A percentile compares a stretch with the other conserved stretches of the same genome.
Evolutionary conservation across 495 filamentous ascomycete genomes (phyloP).

Genomic region (Lasiosphaeris hirsuta): DNA sequence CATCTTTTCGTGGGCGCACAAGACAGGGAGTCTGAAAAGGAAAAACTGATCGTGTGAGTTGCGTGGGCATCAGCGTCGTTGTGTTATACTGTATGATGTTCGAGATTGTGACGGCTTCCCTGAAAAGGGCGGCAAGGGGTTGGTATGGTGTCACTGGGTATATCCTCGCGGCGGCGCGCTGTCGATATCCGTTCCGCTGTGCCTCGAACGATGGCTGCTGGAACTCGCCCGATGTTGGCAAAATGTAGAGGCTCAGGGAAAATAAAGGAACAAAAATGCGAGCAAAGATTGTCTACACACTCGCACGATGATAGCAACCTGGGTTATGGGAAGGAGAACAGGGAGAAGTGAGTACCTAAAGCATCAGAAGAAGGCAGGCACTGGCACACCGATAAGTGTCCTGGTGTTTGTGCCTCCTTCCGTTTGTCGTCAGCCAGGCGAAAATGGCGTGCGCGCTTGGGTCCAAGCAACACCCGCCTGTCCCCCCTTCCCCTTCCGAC

Average conservation of each 20-base stretch:
- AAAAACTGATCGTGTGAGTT: conserved; percentile 3
- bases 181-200: too few relatives aligned
- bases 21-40: conserved; percentile 24
- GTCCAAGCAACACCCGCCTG: not conserved
- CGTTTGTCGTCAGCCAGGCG: conserved; percentile 3
- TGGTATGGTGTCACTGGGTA: too few relatives aligned
- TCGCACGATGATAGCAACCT: not conserved
- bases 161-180: too few relatives aligned
- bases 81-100: not conserved
- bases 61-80: not conserved
- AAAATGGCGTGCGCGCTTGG: conserved; percentile 2
- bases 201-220: too few relatives aligned
- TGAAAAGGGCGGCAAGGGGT: not conserved
- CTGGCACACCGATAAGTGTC: not conserved
- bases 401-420: not conserved
- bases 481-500: not conserved
- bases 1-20: conserved; percentile 28
- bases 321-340: not conserved
- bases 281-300: too few relatives aligned
- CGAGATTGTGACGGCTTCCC: not conserved
- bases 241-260: too few relatives aligned
- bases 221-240: too few relatives aligned
- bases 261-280: too few relatives aligned
- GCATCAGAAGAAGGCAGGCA: not conserved
- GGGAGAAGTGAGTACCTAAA: not conserved